phyloP scores from a whole-genome alignment of 306 rosid species.

The Inga oerstediana region DNA sequence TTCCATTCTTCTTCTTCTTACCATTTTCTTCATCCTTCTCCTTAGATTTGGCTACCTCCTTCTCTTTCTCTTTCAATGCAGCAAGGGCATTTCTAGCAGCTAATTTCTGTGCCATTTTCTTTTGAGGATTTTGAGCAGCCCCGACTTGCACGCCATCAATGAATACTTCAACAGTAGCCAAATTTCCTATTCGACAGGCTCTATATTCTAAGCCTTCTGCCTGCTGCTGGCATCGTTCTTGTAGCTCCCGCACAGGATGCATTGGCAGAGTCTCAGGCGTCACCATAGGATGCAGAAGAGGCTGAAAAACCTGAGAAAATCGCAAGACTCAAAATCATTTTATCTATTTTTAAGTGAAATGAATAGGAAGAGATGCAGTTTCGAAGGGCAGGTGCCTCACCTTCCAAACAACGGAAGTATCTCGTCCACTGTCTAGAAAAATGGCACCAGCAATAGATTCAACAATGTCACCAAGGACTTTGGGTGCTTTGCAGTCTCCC shows the following conservation, averaged over 20 bases:
- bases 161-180: conserved; percentile 95
- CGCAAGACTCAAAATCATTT: conserved; percentile 21
- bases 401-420: conserved; percentile 84
- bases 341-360: not conserved
- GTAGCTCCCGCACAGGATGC: conserved; percentile 99
- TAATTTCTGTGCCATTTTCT: conserved; percentile 99
- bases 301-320: conserved; percentile 78
- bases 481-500: conserved; percentile 99
- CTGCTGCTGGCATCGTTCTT: conserved; percentile 98
- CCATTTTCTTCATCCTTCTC: conserved; percentile 72
- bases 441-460: conserved; percentile 98
- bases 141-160: conserved; percentile 89
- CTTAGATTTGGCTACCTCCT: conserved; percentile 64
- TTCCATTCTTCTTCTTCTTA: conserved; percentile 74
- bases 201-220: conserved; percentile 97
- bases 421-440: conserved; percentile 83
- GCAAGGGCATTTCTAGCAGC: conserved; percentile 98
- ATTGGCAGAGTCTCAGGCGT: conserved; percentile 98
- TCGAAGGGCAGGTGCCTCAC: conserved; percentile 42
- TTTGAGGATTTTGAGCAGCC: conserved; percentile 91
- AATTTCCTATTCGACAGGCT: conserved; percentile 86
- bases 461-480: conserved; percentile 97
- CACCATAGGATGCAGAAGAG: conserved; percentile 95
- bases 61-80: conserved; percentile 83
- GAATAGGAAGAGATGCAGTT: not conserved